Conservation (phyloP, 495 filamentous ascomycete species). For the Penicillium tannophilum region DNA sequence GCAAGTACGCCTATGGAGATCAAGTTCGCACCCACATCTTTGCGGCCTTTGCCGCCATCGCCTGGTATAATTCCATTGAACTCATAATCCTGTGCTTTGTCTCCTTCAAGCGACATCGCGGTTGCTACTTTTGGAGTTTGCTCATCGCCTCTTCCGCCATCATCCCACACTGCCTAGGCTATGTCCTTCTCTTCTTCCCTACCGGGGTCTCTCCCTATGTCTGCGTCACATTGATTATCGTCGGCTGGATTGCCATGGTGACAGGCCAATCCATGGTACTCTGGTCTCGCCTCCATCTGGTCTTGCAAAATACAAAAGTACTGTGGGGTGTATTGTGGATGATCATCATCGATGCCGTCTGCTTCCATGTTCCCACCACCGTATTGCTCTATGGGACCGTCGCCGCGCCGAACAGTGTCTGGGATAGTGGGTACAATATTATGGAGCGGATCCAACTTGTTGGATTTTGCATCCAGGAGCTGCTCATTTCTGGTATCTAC, state of each 20-base stretch:
- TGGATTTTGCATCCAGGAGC: slow-evolving; percentile 57
- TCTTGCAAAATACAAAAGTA: slow-evolving; percentile 41
- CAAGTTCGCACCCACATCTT: slow-evolving; percentile 25
- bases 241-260: slow-evolving; percentile 50
- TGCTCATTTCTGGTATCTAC: slow-evolving; percentile 58
- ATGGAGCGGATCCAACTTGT: slow-evolving; percentile 57
- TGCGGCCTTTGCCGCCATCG: slow-evolving; percentile 40
- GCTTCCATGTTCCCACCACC: slow-evolving; percentile 45
- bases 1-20: slow-evolving; percentile 1
- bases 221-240: slow-evolving; percentile 39
- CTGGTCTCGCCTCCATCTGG: slow-evolving; percentile 51
- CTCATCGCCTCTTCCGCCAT: slow-evolving; percentile 42
- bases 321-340: slow-evolving; percentile 41
- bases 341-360: slow-evolving; percentile 47
- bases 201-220: slow-evolving; percentile 32
- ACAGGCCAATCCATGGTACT: slow-evolving; percentile 53
- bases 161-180: slow-evolving; percentile 47
- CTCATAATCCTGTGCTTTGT: slow-evolving; percentile 47
- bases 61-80: slow-evolving; percentile 53
- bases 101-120: slow-evolving; percentile 49
- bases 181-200: slow-evolving; percentile 46
- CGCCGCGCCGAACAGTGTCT: slow-evolving; percentile 29
- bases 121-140: slow-evolving; percentile 55
- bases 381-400: slow-evolving; percentile 46
- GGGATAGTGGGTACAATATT: slow-evolving; percentile 43